Evolutionary conservation across 176 grass and related monocot species (phyloP).

Genomic region (Zoysia pacifica): DNA sequence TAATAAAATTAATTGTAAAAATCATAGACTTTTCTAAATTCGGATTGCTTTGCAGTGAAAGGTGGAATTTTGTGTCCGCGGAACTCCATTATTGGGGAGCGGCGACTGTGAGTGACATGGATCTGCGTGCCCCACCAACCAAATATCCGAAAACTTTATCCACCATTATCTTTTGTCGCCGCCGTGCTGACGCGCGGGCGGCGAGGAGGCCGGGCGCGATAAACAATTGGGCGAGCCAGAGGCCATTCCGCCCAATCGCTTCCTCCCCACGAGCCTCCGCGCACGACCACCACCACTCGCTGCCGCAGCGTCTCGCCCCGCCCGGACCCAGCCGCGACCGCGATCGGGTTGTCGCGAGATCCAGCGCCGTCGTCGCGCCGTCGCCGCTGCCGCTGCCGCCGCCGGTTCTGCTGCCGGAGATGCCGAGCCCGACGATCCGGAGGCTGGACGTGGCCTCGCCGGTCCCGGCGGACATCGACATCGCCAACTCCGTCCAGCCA

Average conservation of each 20-base stretch:
- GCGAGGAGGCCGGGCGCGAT: not conserved
- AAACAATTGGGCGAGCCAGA: conserved; percentile 41
- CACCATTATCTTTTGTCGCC: conserved; percentile 41
- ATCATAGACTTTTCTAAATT: not conserved
- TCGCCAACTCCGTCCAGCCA: conserved; percentile 89
- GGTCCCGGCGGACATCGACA: conserved; percentile 92
- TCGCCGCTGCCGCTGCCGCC: conserved; percentile 17
- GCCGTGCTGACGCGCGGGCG: conserved; percentile 30
- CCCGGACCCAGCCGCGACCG: conserved; percentile 7
- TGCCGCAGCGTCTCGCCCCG: not conserved
- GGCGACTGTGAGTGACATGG: conserved; percentile 31
- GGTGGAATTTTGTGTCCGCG: not conserved
- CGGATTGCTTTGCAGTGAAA: not conserved
- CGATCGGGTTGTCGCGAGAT: conserved; percentile 32
- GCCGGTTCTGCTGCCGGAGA: conserved; percentile 30
- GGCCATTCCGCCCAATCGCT: conserved; percentile 9
- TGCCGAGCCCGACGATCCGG: conserved; percentile 61
- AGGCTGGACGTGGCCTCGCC: conserved; percentile 77
- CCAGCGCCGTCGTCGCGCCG: conserved; percentile 43
- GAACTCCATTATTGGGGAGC: conserved; percentile 22
- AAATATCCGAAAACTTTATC: conserved; percentile 36
- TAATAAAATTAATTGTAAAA: too few relatives aligned
- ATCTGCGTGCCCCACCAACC: conserved; percentile 58
- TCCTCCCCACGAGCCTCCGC: conserved; percentile 24
- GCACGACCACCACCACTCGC: conserved; percentile 18